These are phyloP conservation scores for Acacia crassicarpa DNA, from an alignment of 306 rosid species.

Conservation along the genomic window DNA sequence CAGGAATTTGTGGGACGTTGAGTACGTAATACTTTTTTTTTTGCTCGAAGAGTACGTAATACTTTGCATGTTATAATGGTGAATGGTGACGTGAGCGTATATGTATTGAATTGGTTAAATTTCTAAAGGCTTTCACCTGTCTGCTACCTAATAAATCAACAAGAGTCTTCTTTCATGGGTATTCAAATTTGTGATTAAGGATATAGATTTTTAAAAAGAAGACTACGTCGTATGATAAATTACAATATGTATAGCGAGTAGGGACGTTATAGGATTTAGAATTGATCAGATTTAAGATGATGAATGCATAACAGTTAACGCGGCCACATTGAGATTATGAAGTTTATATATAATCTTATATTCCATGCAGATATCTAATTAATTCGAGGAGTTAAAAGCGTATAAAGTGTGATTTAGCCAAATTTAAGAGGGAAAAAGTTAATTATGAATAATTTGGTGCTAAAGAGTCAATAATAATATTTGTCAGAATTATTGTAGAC, in stretches of 20 bases:
- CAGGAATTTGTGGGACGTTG: not conserved
- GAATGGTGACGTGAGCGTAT: not conserved
- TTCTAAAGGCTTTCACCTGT: slow-evolving; percentile 1
- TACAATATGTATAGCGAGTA: not conserved
- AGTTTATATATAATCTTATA: not conserved
- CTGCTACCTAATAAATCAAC: slow-evolving; percentile 14
- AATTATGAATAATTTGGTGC: not conserved
- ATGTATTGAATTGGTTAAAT: not conserved
- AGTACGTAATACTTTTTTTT: not conserved
- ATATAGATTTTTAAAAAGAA: too few species aligned
- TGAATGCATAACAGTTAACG: not conserved
- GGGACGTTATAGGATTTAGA: not conserved
- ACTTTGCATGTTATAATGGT: not conserved
- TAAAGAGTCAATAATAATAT: not conserved
- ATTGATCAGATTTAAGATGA: not conserved
- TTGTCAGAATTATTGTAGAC: not conserved
- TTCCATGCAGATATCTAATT: not conserved
- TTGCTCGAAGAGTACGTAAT: not conserved
- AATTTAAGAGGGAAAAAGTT: too few species aligned
- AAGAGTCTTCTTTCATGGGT: not conserved
- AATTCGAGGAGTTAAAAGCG: not conserved
- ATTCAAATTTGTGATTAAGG: not conserved
- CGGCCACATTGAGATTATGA: not conserved
- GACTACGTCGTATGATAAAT: not conserved
- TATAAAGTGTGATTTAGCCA: too few species aligned